Evolutionary conservation across 1,139 yeast genomes (phyloP), one percentile per base, ranked within the genome.

Genomic region (Sugiyamaella castrensis): DNA sequence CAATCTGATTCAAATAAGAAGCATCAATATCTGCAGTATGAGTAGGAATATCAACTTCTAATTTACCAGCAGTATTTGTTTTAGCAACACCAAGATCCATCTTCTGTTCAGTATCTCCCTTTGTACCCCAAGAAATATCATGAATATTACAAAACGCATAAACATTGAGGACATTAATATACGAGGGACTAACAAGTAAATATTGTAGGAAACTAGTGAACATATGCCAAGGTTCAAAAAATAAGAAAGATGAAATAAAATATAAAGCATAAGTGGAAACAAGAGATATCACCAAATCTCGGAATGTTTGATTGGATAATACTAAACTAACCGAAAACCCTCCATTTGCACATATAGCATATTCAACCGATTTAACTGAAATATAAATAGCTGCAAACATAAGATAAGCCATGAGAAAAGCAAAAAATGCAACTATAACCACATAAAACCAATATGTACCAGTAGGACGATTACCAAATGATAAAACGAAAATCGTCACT

Each of bases 401-500:
- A 83, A 92, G 86, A 64, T 92, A 92, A 0, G 81, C 82, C 98
- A 92, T 92, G 60, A 92, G 72, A 10, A 89, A 75, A 0, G 98
- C 96, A 72, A 91, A 92, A 74, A 92, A 89, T 47, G 82, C 69
- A 48, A 87, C 95, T 60, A 91, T 87, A n/a, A 84, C 79, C 53
- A 87, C 70, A 65, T 92, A 92, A 60, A 88, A 86, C 59, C 73
- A 74, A 55, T 86, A 87, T 0, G 98, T 88, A 36, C 98, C 97
- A 60, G 83, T 84, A 1, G 98, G 98, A 51, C 91, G 84, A 66
- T 92, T 92, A 64, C 98, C 98, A 68, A 92, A 84, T 43, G 96
- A 83, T 55, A 92, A 71, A 47, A 92, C 91, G 68, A 92, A 92
- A 13, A 96, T 88, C 1, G 96, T 85, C 12, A 88, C 85, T n/a